Conservation (phyloP, 495 filamentous ascomycete species). For the Copromyces sp. region DNA sequence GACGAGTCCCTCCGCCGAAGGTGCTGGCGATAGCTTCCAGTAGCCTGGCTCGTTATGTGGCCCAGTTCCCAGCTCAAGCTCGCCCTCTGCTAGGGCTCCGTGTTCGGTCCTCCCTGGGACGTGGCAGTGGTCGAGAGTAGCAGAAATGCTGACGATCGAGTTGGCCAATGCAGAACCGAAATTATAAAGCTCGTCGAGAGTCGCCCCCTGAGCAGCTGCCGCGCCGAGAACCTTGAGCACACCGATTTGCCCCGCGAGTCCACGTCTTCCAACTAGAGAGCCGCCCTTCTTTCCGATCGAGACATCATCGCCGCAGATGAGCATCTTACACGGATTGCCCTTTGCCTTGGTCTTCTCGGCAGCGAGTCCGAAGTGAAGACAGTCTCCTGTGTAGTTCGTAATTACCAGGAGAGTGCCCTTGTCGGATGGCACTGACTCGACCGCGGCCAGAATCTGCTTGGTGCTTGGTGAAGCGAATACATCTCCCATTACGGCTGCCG, state of each 20-base stretch:
- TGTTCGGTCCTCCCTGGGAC: slow-evolving; percentile 50
- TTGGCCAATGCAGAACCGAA: slow-evolving; percentile 43
- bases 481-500: slow-evolving; percentile 49
- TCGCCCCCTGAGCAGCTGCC: slow-evolving; percentile 33
- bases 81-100: slow-evolving; percentile 35
- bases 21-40: slow-evolving; percentile 44
- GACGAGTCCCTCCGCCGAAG: slow-evolving; percentile 43
- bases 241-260: slow-evolving; percentile 44
- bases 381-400: slow-evolving; percentile 58
- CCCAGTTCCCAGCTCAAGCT: slow-evolving; percentile 49
- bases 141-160: slow-evolving; percentile 49
- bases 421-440: slow-evolving; percentile 45
- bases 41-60: slow-evolving; percentile 55
- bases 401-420: slow-evolving; percentile 51
- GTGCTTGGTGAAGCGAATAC: slow-evolving; percentile 54
- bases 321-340: slow-evolving; percentile 43
- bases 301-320: slow-evolving; percentile 52
- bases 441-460: slow-evolving; percentile 50
- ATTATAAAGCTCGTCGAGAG: slow-evolving; percentile 45
- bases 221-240: slow-evolving; percentile 32
- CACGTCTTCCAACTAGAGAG: slow-evolving; percentile 46
- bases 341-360: slow-evolving; percentile 49
- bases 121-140: slow-evolving; percentile 53
- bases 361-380: slow-evolving; percentile 53
- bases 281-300: slow-evolving; percentile 46